Evolutionary conservation across 352 stramenopile genomes (phyloP).

Genomic region (Phytophthora nicotianae): DNA sequence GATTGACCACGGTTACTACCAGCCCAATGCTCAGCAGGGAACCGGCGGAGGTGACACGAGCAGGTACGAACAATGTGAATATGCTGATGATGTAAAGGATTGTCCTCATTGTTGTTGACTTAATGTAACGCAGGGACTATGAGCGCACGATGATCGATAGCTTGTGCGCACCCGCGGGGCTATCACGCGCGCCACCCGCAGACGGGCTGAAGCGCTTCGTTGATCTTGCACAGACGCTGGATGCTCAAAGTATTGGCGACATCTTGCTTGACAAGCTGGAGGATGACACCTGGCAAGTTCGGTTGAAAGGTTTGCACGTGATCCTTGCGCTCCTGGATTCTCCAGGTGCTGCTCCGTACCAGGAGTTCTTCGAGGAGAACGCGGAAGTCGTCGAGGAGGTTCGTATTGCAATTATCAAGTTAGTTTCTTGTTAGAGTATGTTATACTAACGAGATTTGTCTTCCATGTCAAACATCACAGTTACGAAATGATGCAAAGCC

Average conservation of each 20-base stretch:
- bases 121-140: slow-evolving; percentile 60
- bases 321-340: slow-evolving; percentile 80
- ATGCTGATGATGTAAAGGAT: slow-evolving; percentile 1
- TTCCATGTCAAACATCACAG: slow-evolving; percentile 23
- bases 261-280: slow-evolving; percentile 89
- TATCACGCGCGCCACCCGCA: slow-evolving; percentile 73
- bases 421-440: background rate
- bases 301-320: slow-evolving; percentile 85
- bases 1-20: slow-evolving; percentile 78
- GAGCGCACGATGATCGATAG: slow-evolving; percentile 87
- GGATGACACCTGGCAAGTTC: slow-evolving; percentile 81
- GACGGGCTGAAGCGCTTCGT: slow-evolving; percentile 87
- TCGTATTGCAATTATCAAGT: slow-evolving; percentile 1
- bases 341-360: slow-evolving; percentile 62
- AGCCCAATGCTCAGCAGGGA: slow-evolving; percentile 64
- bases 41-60: slow-evolving; percentile 77
- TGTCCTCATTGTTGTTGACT: slow-evolving; percentile 4
- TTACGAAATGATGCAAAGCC: slow-evolving; percentile 78
- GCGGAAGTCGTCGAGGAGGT: slow-evolving; percentile 82
- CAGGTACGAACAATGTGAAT: slow-evolving; percentile 42
- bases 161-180: slow-evolving; percentile 74
- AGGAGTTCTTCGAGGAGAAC: slow-evolving; percentile 86
- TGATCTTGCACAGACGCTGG: slow-evolving; percentile 84
- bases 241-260: slow-evolving; percentile 84
- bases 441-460: slow-evolving; percentile 2